These are phyloP conservation scores for Rhododendron ovatum DNA, from an alignment of 148 eudicot species.

Conservation along the genomic window DNA sequence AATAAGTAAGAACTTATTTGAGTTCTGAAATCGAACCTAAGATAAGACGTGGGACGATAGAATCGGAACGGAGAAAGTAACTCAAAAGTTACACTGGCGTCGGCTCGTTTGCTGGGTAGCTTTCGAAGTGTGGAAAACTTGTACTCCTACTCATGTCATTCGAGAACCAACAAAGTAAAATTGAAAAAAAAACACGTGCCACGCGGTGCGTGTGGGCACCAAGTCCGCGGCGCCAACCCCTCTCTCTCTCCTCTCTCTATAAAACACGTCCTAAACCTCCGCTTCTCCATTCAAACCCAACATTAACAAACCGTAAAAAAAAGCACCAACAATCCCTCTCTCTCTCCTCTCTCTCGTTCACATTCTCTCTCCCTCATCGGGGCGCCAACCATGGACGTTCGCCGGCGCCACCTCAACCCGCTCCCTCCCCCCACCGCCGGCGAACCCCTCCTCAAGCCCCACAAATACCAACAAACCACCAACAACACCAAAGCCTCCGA, in stretches of 20 bases:
- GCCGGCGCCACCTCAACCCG: conserved; percentile 17
- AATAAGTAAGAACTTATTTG: too few species aligned
- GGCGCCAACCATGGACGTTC: conserved; percentile 28
- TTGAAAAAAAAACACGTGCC: background rate
- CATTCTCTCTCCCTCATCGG: background rate
- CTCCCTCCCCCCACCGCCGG: conserved; percentile 10
- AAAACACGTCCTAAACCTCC: conserved; percentile 4
- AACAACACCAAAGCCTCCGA: conserved; percentile 27
- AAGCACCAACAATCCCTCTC: background rate
- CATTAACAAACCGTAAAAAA: background rate
- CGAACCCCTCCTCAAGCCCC: conserved; percentile 14
- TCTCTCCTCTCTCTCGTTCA: background rate
- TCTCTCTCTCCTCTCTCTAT: background rate
- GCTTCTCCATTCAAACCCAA: background rate
- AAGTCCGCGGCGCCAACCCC: background rate
- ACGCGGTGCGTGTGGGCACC: conserved; percentile 11
- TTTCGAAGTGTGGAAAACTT: too few species aligned
- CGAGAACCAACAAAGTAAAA: background rate
- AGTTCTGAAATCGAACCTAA: too few species aligned
- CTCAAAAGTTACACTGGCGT: too few species aligned
- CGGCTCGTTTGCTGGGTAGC: too few species aligned
- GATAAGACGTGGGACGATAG: too few species aligned
- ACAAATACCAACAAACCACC: background rate
- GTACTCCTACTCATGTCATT: background rate
- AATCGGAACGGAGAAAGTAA: too few species aligned